Evolutionary conservation across 1,139 yeast genomes (phyloP), one percentile per base, ranked within the genome.

Genomic region (Hyphopichia burtonii): DNA sequence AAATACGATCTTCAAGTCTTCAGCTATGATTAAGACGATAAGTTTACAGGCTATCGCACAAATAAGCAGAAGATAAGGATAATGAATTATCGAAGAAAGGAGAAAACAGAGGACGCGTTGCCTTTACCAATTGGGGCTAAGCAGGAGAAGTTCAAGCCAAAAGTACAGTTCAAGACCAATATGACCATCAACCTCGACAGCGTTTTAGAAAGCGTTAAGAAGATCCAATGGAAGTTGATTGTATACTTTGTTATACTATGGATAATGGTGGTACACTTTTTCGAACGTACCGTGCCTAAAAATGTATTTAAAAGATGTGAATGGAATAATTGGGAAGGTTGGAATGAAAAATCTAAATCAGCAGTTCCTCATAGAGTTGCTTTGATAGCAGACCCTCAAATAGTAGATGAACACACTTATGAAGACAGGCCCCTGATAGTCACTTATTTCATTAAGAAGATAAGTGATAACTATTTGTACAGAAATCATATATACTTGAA

Each of bases 331-430:
- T 83, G 91, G 89, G 89, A 84, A 48, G 39, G 56, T 2, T 80
- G 85, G 83, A 22, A 33, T n/a, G 59, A 58, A 5, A 48, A 59
- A 7, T 48, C 46, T 3, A 47, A 58, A 4, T 49, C 46, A 3
- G 54, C 59, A 0, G 49, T 53, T 1, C 81, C 89, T 0, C 83
- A 83, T 51, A 75, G 83, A 40, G 70, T 91, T 2, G 85, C 86
- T 0, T 59, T 93, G 15, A 71, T 88, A 36, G 98, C 97, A 0
- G 99, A 93, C 58, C 98, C 98, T 0, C 98, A 93, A 59, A 72
- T 93, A 34, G 86, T 91, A 50, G 98, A 93, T 56, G 82, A 73
- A 38, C 78, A 83, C 57, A 82, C 93, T 0, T 85, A 85, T 54
- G 86, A 86, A 3, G 74, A 70, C 2, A 67, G 83, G 52, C 80